Evolutionary conservation across 306 rosid species (phyloP).

Genomic region (Vicia villosa): DNA sequence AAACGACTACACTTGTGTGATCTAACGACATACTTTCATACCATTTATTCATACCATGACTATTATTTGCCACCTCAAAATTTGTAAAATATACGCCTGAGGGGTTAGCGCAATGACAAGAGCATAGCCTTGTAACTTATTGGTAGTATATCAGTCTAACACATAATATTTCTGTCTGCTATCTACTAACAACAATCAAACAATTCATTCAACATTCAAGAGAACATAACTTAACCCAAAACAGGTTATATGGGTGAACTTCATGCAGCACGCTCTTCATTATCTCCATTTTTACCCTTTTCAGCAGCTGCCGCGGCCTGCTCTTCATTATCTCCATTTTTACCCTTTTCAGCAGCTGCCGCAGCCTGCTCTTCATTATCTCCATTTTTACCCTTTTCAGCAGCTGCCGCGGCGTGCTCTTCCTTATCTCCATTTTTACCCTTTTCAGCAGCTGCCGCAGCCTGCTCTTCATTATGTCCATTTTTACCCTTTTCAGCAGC

Average conservation of each 20-base stretch:
- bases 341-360: conserved; percentile 48
- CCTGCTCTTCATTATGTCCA: no score
- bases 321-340: conserved; percentile 50
- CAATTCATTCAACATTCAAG: conserved; percentile 23
- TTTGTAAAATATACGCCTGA: not conserved
- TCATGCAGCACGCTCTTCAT: conserved; percentile 54
- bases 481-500: no score
- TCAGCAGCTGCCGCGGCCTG: conserved; percentile 48
- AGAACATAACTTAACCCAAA: conserved; percentile 33
- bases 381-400: conserved; percentile 56
- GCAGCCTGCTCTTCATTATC: conserved; percentile 49
- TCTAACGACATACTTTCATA: not conserved
- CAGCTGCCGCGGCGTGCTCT: conserved; percentile 16
- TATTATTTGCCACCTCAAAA: conserved; percentile 21
- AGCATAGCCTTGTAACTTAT: no score
- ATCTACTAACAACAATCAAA: conserved; percentile 32
- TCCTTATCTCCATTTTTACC: conserved; percentile 55
- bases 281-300: conserved; percentile 55
- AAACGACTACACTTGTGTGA: no score
- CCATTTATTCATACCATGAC: not conserved
- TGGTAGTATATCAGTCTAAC: not conserved
- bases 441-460: conserved; percentile 41
- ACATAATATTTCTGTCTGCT: conserved; percentile 28
- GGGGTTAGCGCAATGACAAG: no score
- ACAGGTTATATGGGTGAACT: conserved; percentile 1